Evolutionary conservation across 495 filamentous ascomycete genomes (phyloP).

Genomic region (Hyaloscypha finlandica): DNA sequence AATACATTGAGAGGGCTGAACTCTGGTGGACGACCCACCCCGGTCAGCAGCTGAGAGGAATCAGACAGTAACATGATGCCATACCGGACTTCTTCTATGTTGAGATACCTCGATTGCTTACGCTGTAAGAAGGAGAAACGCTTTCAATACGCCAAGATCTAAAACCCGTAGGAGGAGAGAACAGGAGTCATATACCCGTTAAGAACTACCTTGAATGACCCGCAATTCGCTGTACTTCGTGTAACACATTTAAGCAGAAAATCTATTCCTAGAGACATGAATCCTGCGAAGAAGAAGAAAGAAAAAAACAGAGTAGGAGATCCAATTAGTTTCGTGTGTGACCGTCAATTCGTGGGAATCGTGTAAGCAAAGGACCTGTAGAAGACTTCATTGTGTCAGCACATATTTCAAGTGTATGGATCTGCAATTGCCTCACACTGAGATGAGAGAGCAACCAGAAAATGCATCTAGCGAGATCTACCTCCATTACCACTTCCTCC

Average conservation of each 20-base stretch:
- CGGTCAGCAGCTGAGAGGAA: neutral
- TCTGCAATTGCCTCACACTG: neutral
- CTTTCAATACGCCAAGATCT: neutral
- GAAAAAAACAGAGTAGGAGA: neutral
- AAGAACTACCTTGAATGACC: neutral
- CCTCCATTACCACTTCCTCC: constrained; percentile 30
- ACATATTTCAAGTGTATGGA: neutral
- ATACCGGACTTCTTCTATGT: constrained; percentile 1
- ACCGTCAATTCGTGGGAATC: constrained; percentile 2
- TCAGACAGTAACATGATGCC: constrained; percentile 2
- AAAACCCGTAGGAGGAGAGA: neutral
- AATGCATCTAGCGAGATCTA: constrained; percentile 23
- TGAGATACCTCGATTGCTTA: constrained; percentile 6
- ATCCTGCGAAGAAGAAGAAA: neutral
- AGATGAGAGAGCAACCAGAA: constrained; percentile 2
- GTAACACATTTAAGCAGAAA: neutral
- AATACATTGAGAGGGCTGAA: constrained; percentile 5
- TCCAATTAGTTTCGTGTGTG: neutral
- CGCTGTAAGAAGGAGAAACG: neutral
- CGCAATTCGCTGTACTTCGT: neutral
- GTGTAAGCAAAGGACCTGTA: constrained; percentile 5
- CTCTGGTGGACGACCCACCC: neutral
- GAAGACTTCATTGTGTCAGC: constrained; percentile 3
- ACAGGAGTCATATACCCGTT: neutral
- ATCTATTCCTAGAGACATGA: constrained; percentile 1